Base-by-base conservation (phyloP, 345 rosid genomes). In the Brassica nigra region DNA sequence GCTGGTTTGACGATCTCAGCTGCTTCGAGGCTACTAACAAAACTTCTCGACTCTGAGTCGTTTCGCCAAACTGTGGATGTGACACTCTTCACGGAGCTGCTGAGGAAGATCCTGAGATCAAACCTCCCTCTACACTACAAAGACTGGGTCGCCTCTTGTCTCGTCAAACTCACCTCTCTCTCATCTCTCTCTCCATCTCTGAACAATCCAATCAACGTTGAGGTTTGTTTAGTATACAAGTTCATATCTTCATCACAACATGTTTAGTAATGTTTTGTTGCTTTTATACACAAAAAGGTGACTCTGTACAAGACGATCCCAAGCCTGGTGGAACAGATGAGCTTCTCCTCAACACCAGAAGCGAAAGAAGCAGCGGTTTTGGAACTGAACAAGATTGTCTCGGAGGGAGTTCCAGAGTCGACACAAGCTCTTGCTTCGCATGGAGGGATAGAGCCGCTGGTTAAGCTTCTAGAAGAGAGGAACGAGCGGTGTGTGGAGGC, bases 61-160 rank as follows among this genome's bases (percentile, higher is more conserved):
- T 95, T 95, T 70, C 77, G 84, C 75, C 66, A 75, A 37, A 81
- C 76, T 0, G 6, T 31, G 5, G 80, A 81, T 57, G 0, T 2
- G 30, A 11, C 29, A 0, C 27, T 11, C 65, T 81, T 71, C 69
- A 66, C 69, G 0, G 80, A 71, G 12, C 34, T 59, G 82, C 86
- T 81, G 16, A 71, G 84, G 36, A 81, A 71, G 65, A 81, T 71
- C 37, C 74, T 81, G 36, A 81, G 66, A 81, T 81, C 84, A 71
- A 76, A 42, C 52, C 74, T 81, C 74, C 74, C 83, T 71, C 74
- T 81, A 66, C 81, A 81, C 34, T 68, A 77, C 81, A 91, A 94
- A 83, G 93, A 94, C 61, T 89, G 90, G 91, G 91, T 92, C 23
- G 93, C 97, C 0, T 87, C 94, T 70, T 89, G 91, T 83, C 89